These are phyloP conservation scores for Gynandropsis gynandra DNA, from an alignment of 345 rosid species.

Conservation along the genomic window DNA sequence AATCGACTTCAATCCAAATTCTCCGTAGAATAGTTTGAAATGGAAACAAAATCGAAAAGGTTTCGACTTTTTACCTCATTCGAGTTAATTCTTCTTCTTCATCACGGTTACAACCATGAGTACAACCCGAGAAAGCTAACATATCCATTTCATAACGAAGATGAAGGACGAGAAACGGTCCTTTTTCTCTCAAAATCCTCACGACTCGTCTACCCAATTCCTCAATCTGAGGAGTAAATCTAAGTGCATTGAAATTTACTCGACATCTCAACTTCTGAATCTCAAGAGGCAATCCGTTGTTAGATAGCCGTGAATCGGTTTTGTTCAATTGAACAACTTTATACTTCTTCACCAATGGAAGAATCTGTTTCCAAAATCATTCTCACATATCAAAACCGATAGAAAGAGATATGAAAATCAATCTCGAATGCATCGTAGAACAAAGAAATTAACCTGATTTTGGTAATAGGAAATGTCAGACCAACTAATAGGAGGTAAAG, in stretches of 20 bases:
- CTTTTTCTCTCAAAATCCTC: constrained; percentile 65
- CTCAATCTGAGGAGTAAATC: constrained; percentile 89
- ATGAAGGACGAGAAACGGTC: constrained; percentile 87
- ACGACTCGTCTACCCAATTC: constrained; percentile 79
- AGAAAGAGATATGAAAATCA: not conserved
- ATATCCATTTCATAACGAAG: constrained; percentile 99
- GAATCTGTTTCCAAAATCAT: constrained; percentile 48
- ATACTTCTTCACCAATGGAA: constrained; percentile 76
- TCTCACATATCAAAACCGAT: too few relatives aligned
- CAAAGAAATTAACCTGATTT: constrained; percentile 41
- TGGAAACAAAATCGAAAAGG: not conserved
- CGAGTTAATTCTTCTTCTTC: constrained; percentile 92
- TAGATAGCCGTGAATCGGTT: constrained; percentile 91
- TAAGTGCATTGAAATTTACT: constrained; percentile 78
- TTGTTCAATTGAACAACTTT: constrained; percentile 82
- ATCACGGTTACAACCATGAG: constrained; percentile 77
- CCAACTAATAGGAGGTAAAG: constrained; percentile 88
- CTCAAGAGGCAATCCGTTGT: constrained; percentile 62
- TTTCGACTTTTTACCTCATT: constrained; percentile 80
- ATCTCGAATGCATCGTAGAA: not conserved
- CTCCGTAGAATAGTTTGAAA: not conserved
- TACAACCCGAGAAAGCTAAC: constrained; percentile 97
- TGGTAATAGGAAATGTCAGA: constrained; percentile 74
- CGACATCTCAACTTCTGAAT: constrained; percentile 92
- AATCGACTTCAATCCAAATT: constrained; percentile 6